A percentile compares a stretch with the other conserved stretches of the same genome.
These are phyloP conservation scores for Clavulina sp. DNA, from an alignment of 768 basidiomycete species.

Conservation along the genomic window DNA sequence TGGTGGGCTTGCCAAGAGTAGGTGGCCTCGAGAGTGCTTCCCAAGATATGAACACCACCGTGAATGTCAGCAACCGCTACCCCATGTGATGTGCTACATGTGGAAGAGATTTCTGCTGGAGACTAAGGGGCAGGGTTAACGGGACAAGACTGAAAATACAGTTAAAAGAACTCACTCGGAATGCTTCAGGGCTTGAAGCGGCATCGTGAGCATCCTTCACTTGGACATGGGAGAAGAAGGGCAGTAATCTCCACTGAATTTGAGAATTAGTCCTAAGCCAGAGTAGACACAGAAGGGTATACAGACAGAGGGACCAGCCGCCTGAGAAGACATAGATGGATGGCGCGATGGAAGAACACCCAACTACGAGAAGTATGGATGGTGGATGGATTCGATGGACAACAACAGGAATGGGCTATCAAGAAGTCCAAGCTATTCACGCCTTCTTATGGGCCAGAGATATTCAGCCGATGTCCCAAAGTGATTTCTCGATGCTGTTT, in stretches of 20 bases:
- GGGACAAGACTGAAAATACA: not conserved
- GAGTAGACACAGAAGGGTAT: no score
- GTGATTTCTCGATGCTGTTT: no score
- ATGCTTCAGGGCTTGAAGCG: constrained; percentile 52
- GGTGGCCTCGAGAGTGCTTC: constrained; percentile 50
- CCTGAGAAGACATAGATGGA: no score
- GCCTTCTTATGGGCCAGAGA: no score
- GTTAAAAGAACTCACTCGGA: constrained; percentile 34
- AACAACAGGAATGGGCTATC: no score
- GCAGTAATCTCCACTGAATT: constrained; percentile 84
- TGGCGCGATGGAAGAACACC: no score
- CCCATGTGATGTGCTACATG: constrained; percentile 44
- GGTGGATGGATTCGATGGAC: no score
- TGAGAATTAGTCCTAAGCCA: no score
- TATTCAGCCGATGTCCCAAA: no score
- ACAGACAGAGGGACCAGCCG: no score
- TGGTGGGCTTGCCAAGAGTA: constrained; percentile 68
- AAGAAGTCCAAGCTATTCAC: no score
- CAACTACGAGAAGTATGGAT: no score
- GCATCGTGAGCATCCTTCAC: constrained; percentile 71
- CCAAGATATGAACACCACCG: constrained; percentile 62
- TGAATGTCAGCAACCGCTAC: constrained; percentile 72
- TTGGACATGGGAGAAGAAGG: constrained; percentile 67
- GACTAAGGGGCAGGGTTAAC: constrained; percentile 21
- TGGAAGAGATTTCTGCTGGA: constrained; percentile 43